Conservation (phyloP, 805 yeast genomes). For the Myxozyma udenii region DNA sequence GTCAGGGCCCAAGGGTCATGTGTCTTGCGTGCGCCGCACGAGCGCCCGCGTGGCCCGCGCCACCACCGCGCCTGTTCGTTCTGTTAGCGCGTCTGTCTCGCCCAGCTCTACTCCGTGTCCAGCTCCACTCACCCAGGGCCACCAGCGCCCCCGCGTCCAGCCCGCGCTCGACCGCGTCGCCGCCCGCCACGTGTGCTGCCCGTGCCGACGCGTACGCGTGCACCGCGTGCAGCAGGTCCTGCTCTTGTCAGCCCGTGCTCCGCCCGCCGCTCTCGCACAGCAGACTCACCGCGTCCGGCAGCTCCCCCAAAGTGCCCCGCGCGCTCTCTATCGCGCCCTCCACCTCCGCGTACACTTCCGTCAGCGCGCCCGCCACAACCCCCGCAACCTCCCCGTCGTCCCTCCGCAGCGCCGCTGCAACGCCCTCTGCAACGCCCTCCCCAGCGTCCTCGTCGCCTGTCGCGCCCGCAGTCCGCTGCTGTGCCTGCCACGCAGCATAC, state of each 20-base stretch:
- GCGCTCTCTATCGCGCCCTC: neutral
- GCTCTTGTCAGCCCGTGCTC: slow-evolving; percentile 1
- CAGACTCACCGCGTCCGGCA: neutral
- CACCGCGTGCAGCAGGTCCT: slow-evolving; percentile 11
- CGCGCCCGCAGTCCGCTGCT: neutral
- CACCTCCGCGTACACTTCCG: neutral
- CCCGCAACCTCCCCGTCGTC: neutral
- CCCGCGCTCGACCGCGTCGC: slow-evolving; percentile 4
- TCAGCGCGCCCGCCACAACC: neutral
- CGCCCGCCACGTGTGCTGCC: neutral
- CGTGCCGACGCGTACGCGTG: slow-evolving; percentile 10
- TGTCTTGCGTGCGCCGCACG: slow-evolving; percentile 7
- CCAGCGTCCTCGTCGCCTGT: slow-evolving; percentile 1
- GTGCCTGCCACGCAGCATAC: neutral
- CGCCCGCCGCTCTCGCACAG: no score
- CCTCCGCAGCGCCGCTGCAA: neutral
- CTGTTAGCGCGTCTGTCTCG: neutral
- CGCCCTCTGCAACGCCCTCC: neutral
- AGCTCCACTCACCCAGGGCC: slow-evolving; percentile 15
- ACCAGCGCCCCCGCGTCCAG: slow-evolving; percentile 19
- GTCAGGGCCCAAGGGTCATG: neutral
- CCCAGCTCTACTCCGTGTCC: neutral
- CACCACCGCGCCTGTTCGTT: slow-evolving; percentile 8
- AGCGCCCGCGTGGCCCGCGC: slow-evolving; percentile 7
- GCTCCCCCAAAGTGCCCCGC: neutral